phyloP scores from a whole-genome alignment of 1,284 basidiomycete genomes.

The Trametes versicolor region DNA sequence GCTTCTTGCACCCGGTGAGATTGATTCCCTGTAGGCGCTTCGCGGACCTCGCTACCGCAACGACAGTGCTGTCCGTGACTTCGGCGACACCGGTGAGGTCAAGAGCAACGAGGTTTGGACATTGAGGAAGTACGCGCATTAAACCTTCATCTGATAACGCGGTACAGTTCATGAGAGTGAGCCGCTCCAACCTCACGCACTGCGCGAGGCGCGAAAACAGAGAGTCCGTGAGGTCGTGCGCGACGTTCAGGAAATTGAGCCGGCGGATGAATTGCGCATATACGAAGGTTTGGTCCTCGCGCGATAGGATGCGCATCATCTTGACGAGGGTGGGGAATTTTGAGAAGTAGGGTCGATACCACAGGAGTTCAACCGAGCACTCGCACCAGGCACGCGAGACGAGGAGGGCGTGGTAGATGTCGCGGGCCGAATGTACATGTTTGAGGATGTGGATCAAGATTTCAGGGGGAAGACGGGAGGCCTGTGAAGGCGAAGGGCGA shows the following conservation, averaged over 20 bases:
- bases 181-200: conserved; percentile 89
- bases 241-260: conserved; percentile 88
- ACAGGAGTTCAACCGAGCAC: conserved; percentile 94
- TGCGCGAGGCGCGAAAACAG: conserved; percentile 78
- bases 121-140: conserved; percentile 71
- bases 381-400: conserved; percentile 96
- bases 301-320: conserved; percentile 75
- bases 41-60: conserved; percentile 76
- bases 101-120: conserved; percentile 86
- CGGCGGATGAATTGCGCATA: conserved; percentile 92
- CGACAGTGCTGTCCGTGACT: conserved; percentile 77
- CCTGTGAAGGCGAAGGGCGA: conserved; percentile 50
- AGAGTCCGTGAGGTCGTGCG: conserved; percentile 79
- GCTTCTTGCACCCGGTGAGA: conserved; percentile 83
- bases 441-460: conserved; percentile 94
- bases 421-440: conserved; percentile 78
- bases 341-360: conserved; percentile 90
- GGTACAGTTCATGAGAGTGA: conserved; percentile 90
- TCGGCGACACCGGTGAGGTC: conserved; percentile 85
- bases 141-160: conserved; percentile 78
- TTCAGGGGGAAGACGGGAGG: conserved; percentile 82
- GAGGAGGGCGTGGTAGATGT: conserved; percentile 81
- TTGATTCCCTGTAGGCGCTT: conserved; percentile 93
- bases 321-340: conserved; percentile 79
- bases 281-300: conserved; percentile 80